These are phyloP conservation scores for Lachancea thermotolerans DNA, from an alignment of 805 yeast species.

Conservation along the genomic window DNA sequence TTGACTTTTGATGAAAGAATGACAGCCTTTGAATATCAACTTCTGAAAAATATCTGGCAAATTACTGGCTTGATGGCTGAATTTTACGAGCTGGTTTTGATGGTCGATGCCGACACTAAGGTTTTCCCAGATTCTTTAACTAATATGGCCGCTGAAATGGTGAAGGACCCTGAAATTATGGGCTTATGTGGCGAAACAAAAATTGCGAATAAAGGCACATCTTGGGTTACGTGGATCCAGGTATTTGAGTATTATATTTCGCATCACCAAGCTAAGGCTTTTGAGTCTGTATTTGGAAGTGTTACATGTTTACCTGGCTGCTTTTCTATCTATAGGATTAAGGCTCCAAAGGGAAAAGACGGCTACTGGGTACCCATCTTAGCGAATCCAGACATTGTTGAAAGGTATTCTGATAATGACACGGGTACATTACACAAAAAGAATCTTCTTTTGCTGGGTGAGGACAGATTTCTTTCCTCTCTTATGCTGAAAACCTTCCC, in stretches of 20 bases:
- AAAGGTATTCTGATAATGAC: constrained; percentile 81
- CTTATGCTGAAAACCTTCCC: constrained; percentile 87
- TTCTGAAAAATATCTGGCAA: constrained; percentile 68
- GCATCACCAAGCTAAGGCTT: constrained; percentile 90
- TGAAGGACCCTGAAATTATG: constrained; percentile 78
- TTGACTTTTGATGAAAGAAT: constrained; percentile 89
- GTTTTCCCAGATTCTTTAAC: constrained; percentile 82
- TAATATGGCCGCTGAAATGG: constrained; percentile 87
- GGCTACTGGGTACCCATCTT: constrained; percentile 91
- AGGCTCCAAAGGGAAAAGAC: constrained; percentile 73
- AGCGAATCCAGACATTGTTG: constrained; percentile 90
- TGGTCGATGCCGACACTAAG: constrained; percentile 94
- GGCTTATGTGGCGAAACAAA: constrained; percentile 95
- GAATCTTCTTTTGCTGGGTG: constrained; percentile 80
- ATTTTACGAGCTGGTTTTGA: constrained; percentile 70
- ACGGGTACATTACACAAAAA: constrained; percentile 79
- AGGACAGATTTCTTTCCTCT: constrained; percentile 79
- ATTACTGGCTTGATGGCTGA: constrained; percentile 82
- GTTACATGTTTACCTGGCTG: constrained; percentile 96
- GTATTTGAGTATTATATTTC: constrained; percentile 91
- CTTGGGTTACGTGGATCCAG: constrained; percentile 91
- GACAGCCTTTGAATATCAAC: constrained; percentile 82
- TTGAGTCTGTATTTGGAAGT: constrained; percentile 90
- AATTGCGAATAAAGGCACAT: constrained; percentile 70
- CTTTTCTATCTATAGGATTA: constrained; percentile 85